Evolutionary conservation across 306 rosid species (phyloP).

Genomic region (Trifolium pratense): DNA sequence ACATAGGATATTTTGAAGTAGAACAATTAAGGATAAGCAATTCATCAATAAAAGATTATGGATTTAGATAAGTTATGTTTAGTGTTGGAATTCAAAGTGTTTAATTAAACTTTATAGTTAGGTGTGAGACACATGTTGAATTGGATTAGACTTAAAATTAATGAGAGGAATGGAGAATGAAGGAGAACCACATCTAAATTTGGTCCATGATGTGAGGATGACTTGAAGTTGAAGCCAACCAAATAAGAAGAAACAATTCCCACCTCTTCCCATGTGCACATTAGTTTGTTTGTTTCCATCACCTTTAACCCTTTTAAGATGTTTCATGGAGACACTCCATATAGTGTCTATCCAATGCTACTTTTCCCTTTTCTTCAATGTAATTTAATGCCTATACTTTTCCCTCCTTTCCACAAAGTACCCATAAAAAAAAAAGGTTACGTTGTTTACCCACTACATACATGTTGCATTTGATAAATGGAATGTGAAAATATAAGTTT

Average conservation of each 20-base stretch:
- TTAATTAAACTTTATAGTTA: slow-evolving; percentile 19
- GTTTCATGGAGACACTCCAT: slow-evolving; percentile 44
- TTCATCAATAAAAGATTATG: neutral
- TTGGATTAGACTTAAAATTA: slow-evolving; percentile 41
- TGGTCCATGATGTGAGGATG: slow-evolving; percentile 59
- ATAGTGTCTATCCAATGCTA: slow-evolving; percentile 18
- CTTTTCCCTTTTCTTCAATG: slow-evolving; percentile 39
- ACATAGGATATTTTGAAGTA: neutral
- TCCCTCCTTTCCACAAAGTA: neutral
- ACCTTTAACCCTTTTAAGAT: slow-evolving; percentile 47
- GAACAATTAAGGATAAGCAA: neutral
- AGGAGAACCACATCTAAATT: slow-evolving; percentile 45
- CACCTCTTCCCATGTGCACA: slow-evolving; percentile 62
- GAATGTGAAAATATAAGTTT: neutral
- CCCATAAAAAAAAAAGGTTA: slow-evolving; percentile 19
- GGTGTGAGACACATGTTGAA: slow-evolving; percentile 34
- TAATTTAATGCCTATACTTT: neutral
- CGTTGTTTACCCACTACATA: slow-evolving; percentile 32
- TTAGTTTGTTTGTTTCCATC: slow-evolving; percentile 59
- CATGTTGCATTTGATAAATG: neutral
- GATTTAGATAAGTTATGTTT: slow-evolving; percentile 6
- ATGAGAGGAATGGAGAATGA: slow-evolving; percentile 33
- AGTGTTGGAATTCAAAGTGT: slow-evolving; percentile 27
- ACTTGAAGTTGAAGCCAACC: slow-evolving; percentile 67
- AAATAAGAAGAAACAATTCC: slow-evolving; percentile 56